Percentiles rank a stretch among this genome's conserved stretches.
Evolutionary conservation across 108 stramenopile species (phyloP).

Genomic region (Cyclotella baltica): DNA sequence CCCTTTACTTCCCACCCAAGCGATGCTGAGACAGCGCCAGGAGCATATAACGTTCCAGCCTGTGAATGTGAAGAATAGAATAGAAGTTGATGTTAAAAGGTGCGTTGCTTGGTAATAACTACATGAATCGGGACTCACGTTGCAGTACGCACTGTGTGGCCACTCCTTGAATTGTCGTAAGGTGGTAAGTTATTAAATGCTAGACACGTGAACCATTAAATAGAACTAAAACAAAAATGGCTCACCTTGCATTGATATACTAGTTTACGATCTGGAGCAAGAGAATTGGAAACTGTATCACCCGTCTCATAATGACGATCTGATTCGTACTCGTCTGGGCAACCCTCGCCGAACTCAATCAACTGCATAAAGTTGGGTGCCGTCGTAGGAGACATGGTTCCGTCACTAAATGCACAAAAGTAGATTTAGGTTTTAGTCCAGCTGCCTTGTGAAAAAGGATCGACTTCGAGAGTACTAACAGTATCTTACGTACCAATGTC

Average conservation of each 20-base stretch:
- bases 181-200: background rate
- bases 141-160: background rate
- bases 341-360: background rate
- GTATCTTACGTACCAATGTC: background rate
- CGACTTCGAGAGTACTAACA: background rate
- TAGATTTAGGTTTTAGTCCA: too few relatives aligned
- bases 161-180: background rate
- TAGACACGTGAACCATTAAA: background rate
- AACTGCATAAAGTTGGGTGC: background rate
- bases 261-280: background rate
- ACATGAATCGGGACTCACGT: background rate
- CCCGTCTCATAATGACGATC: background rate
- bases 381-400: background rate
- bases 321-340: background rate
- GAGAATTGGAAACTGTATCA: background rate
- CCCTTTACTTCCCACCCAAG: background rate
- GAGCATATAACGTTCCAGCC: background rate
- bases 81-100: background rate
- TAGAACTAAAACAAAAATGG: background rate
- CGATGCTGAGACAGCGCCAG: background rate
- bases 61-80: background rate
- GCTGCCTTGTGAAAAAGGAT: too few relatives aligned
- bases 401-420: background rate
- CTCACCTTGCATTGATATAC: slow-evolving; percentile 8
- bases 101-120: background rate